These are phyloP conservation scores for Carex cristatella DNA, from an alignment of 176 grass and related monocot genomes.

Conservation along the genomic window DNA sequence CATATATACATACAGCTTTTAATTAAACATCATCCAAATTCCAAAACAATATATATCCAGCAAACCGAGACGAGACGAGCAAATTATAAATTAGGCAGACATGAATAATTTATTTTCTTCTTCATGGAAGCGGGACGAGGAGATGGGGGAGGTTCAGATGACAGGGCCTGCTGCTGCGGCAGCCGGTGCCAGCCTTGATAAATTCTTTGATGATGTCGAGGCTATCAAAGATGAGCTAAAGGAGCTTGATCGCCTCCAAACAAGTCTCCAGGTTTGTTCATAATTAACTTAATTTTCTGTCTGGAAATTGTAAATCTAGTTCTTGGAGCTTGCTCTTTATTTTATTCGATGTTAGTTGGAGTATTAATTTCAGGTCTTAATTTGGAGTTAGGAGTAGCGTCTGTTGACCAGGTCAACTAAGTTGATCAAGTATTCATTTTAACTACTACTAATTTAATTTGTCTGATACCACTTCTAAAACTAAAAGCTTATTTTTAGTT, in stretches of 20 bases:
- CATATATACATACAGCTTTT: background rate
- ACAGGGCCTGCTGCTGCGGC: constrained; percentile 12
- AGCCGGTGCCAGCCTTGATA: constrained; percentile 59
- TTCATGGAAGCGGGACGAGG: constrained; percentile 49
- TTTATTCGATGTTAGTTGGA: background rate
- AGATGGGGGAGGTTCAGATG: constrained; percentile 52
- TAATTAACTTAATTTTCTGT: background rate
- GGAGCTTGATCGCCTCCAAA: constrained; percentile 70
- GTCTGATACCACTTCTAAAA: background rate
- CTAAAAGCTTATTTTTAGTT: background rate
- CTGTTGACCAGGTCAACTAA: constrained; percentile 7
- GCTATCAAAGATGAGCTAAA: constrained; percentile 88
- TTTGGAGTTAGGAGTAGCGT: background rate
- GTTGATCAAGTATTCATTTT: background rate
- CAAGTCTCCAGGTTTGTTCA: constrained; percentile 12
- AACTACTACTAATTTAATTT: background rate
- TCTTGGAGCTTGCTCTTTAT: background rate
- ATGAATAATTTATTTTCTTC: constrained; percentile 87
- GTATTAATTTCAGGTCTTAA: background rate
- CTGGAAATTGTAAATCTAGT: background rate
- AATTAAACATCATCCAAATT: background rate
- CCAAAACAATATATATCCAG: background rate
- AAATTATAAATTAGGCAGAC: background rate
- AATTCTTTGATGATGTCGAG: constrained; percentile 93
- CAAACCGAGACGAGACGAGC: background rate